Base-by-base conservation (phyloP, 1,284 basidiomycete genomes). In the Singerocomus inundabilis region DNA sequence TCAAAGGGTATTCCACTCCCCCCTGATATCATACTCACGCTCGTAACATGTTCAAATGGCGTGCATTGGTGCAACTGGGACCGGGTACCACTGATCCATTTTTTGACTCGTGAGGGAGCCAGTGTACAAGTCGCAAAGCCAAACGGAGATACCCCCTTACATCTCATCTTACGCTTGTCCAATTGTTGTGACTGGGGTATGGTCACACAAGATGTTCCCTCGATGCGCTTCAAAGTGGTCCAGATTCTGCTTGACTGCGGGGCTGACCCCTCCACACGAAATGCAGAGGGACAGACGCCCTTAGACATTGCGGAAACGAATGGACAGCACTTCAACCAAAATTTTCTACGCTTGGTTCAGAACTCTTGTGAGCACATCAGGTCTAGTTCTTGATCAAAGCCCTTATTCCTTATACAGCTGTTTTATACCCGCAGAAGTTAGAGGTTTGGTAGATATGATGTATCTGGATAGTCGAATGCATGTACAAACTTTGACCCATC, bases 341-440 rank as follows among this genome's bases (percentile, higher is more conserved):
- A 51, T 30, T 32, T 51, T 25, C 28, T 38, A 26, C 50, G 31
- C 15, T 52, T 51, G 35, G 40, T 34, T 30, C 38, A 4, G 31
- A n/a, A 34, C 12, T 29, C 44, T 11, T 8, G 2, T 15, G 10
- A n/a, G n/a, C n/a, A n/a, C n/a, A n/a, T n/a, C n/a, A n/a, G n/a
- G n/a, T n/a, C n/a, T n/a, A n/a, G n/a, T n/a, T n/a, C n/a, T n/a
- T n/a, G n/a, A n/a, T n/a, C n/a, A n/a, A n/a, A n/a, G n/a, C n/a
- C n/a, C n/a, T n/a, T n/a, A n/a, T n/a, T n/a, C n/a, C n/a, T n/a
- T n/a, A n/a, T n/a, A n/a, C n/a, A n/a, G n/a, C n/a, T n/a, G n/a
- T n/a, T n/a, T n/a, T n/a, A n/a, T n/a, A n/a, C n/a, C n/a, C n/a
- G n/a, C n/a, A n/a, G n/a, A n/a, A n/a, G n/a, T n/a, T n/a, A n/a